These are phyloP conservation scores for Cocos nucifera DNA, from an alignment of 176 grass and related monocot genomes.

Conservation along the genomic window DNA sequence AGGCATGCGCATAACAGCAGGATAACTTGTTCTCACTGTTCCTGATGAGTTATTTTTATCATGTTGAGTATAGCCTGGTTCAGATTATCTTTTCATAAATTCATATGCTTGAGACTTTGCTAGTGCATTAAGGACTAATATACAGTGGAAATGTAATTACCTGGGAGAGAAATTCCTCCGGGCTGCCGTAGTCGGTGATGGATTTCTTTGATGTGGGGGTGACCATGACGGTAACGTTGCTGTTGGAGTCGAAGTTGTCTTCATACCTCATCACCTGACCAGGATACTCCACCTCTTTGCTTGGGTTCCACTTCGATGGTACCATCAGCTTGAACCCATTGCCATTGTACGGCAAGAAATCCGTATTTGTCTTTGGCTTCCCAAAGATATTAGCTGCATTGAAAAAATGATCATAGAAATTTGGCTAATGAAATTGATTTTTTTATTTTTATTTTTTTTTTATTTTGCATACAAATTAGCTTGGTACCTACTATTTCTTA, in stretches of 20 bases:
- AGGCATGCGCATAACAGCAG: too few species aligned
- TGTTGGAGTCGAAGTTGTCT: constrained; percentile 95
- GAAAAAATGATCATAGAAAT: too few species aligned
- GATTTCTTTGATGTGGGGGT: constrained; percentile 59
- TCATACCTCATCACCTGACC: constrained; percentile 89
- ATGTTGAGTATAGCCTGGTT: too few species aligned
- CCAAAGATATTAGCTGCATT: constrained; percentile 72
- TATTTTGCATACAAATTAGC: too few species aligned
- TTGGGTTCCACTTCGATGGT: constrained; percentile 92
- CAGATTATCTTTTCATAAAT: too few species aligned
- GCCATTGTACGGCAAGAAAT: constrained; percentile 63
- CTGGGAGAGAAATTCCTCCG: constrained; percentile 65
- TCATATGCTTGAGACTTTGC: too few species aligned
- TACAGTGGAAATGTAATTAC: constrained; percentile 12
- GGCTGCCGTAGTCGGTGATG: constrained; percentile 79
- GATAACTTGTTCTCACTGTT: too few species aligned
- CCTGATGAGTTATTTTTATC: too few species aligned
- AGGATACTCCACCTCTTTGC: constrained; percentile 76
- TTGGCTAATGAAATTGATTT: too few species aligned
- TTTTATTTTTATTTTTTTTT: too few species aligned
- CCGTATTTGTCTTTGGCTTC: constrained; percentile 72
- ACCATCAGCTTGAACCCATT: constrained; percentile 74
- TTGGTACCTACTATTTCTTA: too few species aligned
- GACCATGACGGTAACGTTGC: constrained; percentile 73
- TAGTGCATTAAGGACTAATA: background rate